Conservation (phyloP, 257 asterid species). For the Sherardia arvensis region DNA sequence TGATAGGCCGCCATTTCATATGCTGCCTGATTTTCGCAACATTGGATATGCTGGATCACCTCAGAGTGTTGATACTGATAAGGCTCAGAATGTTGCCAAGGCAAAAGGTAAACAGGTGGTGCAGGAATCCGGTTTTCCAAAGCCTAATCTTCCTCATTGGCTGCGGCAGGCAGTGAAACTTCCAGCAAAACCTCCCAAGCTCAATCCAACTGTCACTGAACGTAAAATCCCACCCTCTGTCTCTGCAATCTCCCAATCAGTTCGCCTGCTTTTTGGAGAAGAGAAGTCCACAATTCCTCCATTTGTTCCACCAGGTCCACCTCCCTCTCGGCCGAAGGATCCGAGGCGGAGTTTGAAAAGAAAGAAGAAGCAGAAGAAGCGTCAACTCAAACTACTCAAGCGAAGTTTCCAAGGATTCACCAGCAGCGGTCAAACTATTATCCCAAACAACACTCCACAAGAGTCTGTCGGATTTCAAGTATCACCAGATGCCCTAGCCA, state of each 20-base stretch:
- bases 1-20: constrained; percentile 19
- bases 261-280: constrained; percentile 72
- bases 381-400: constrained; percentile 15
- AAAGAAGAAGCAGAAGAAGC: constrained; percentile 29
- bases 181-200: constrained; percentile 38
- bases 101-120: constrained; percentile 58
- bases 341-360: constrained; percentile 46
- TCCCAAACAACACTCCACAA: constrained; percentile 27
- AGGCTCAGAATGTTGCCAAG: constrained; percentile 20
- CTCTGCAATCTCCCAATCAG: constrained; percentile 78
- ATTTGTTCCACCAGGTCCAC: constrained; percentile 63
- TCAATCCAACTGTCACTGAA: not conserved
- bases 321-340: constrained; percentile 67
- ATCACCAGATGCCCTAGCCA: not conserved
- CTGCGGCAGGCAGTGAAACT: constrained; percentile 79
- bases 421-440: constrained; percentile 4
- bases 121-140: constrained; percentile 25
- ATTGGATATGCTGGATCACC: constrained; percentile 33
- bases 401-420: constrained; percentile 17
- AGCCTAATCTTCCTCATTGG: constrained; percentile 82
- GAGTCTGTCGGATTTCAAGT: constrained; percentile 19
- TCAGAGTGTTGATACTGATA: constrained; percentile 20
- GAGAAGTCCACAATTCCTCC: constrained; percentile 62
- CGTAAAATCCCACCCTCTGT: constrained; percentile 54
- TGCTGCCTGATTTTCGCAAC: constrained; percentile 17